Conservation (phyloP, 495 filamentous ascomycete species). For the Penicillium angulare region DNA sequence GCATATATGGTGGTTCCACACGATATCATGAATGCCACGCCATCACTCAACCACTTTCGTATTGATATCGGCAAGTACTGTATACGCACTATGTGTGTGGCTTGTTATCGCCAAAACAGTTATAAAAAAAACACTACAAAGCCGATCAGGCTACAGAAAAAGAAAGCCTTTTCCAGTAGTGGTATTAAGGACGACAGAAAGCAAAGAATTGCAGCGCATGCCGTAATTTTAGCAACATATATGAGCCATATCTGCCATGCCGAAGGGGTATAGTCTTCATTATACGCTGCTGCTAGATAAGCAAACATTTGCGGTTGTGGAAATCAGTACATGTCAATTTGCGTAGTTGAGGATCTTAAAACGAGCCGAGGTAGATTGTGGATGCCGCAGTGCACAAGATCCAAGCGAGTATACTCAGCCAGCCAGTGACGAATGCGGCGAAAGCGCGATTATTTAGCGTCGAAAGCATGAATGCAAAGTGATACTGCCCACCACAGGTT, state of each 20-base stretch:
- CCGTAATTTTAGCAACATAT: slow-evolving; percentile 9
- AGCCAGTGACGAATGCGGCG: slow-evolving; percentile 25
- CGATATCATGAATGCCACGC: slow-evolving; percentile 27
- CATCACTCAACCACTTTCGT: slow-evolving; percentile 23
- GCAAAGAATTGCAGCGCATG: slow-evolving; percentile 5
- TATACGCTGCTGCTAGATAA: slow-evolving; percentile 15
- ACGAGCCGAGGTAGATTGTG: too few relatives aligned
- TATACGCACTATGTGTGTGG: slow-evolving; percentile 4
- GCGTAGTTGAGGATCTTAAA: too few relatives aligned
- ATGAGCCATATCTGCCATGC: slow-evolving; percentile 26
- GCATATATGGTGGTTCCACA: slow-evolving; percentile 23
- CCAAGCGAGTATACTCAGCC: slow-evolving; percentile 17
- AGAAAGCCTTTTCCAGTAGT: neutral
- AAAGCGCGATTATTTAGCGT: slow-evolving; percentile 10
- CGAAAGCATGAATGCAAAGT: slow-evolving; percentile 40
- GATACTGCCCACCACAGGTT: slow-evolving; percentile 46
- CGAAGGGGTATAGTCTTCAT: slow-evolving; percentile 14
- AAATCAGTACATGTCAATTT: too few relatives aligned
- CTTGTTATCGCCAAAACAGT: slow-evolving; percentile 3
- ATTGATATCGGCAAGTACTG: slow-evolving; percentile 16
- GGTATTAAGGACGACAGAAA: neutral
- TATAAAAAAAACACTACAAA: slow-evolving; percentile 9
- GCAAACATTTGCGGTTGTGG: slow-evolving; percentile 11
- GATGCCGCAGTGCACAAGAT: too few relatives aligned
- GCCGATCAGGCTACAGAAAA: neutral